Evolutionary conservation across 768 basidiomycete genomes (phyloP).

Genomic region (Tulasnella sp.): DNA sequence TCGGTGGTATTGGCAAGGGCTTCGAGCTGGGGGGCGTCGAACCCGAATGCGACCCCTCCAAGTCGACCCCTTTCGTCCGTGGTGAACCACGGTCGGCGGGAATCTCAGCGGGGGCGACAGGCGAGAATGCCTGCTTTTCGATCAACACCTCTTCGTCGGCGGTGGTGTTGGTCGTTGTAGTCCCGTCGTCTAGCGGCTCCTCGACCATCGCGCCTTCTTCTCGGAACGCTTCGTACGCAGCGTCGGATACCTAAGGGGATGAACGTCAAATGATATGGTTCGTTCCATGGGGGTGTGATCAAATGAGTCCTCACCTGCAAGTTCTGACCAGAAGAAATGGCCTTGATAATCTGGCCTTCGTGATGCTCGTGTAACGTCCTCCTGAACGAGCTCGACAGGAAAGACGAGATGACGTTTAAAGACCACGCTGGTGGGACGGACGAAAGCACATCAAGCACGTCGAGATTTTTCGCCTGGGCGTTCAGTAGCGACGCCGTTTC

Average conservation of each 20-base stretch:
- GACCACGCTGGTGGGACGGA: slow-evolving; percentile 68
- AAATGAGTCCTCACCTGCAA: slow-evolving; percentile 37
- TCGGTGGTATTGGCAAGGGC: no score
- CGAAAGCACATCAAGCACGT: slow-evolving; percentile 59
- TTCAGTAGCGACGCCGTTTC: slow-evolving; percentile 59
- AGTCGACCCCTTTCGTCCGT: no score
- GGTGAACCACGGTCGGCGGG: no score
- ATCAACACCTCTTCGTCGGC: neutral
- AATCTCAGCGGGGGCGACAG: no score
- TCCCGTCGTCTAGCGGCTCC: slow-evolving; percentile 37
- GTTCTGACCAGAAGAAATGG: slow-evolving; percentile 67
- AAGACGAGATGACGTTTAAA: slow-evolving; percentile 54
- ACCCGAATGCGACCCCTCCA: no score
- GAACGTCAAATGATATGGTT: neutral
- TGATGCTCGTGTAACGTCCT: slow-evolving; percentile 56
- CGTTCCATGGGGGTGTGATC: neutral
- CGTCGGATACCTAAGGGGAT: slow-evolving; percentile 40
- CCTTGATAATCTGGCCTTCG: slow-evolving; percentile 66
- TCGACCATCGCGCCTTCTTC: slow-evolving; percentile 59
- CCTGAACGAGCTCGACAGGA: slow-evolving; percentile 67
- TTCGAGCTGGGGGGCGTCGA: no score
- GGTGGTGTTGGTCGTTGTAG: slow-evolving; percentile 20
- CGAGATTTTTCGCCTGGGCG: slow-evolving; percentile 68
- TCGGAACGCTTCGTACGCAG: slow-evolving; percentile 42
- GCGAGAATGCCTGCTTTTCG: neutral